Conservation (phyloP, 2,329 filamentous ascomycete genomes). For the Pseudopyricularia cyperi region DNA sequence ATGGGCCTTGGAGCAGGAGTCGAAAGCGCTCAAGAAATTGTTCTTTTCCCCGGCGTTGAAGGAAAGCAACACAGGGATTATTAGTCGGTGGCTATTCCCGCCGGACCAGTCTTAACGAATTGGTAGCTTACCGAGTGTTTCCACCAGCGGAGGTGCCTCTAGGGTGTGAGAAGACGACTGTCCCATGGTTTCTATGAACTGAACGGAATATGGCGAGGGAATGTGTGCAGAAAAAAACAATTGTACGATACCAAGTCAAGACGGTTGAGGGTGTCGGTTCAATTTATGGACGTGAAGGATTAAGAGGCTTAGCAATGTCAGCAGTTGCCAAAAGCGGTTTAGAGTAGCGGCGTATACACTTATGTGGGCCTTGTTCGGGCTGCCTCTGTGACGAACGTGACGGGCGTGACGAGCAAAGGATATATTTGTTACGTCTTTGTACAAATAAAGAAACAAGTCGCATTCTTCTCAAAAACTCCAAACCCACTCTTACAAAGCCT, state of each 20-base stretch:
- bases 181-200: neutral
- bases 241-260: neutral
- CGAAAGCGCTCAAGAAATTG: neutral
- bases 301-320: neutral
- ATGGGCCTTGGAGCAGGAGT: neutral
- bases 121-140: neutral
- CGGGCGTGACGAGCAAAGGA: too few species aligned
- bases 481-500: too few species aligned
- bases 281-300: neutral
- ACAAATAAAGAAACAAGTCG: too few species aligned
- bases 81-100: neutral
- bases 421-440: too few species aligned
- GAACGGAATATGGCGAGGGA: neutral
- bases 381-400: too few species aligned
- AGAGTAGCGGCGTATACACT: neutral
- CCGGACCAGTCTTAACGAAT: neutral
- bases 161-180: neutral
- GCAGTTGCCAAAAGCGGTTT: neutral
- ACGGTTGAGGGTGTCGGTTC: neutral
- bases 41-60: too few species aligned
- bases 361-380: neutral
- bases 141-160: neutral
- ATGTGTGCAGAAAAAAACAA: neutral
- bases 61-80: neutral
- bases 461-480: too few species aligned